Conservation (phyloP, 2,329 filamentous ascomycete genomes). For the Claviceps sp. region DNA sequence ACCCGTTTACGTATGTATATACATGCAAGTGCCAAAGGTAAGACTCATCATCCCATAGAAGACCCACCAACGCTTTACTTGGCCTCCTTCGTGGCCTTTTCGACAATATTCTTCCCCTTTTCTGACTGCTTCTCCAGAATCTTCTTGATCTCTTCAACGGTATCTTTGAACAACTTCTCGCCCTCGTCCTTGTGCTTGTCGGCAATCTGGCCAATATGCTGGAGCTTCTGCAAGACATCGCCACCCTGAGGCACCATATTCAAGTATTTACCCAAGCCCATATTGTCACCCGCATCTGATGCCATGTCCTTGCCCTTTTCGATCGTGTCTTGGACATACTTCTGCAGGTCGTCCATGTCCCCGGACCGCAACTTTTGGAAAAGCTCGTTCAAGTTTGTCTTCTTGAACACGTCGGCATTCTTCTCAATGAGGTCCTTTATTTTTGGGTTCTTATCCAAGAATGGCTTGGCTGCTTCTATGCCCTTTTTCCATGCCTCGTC, state of each 20-base stretch:
- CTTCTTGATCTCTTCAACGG: slow-evolving; percentile 51
- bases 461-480: slow-evolving; percentile 55
- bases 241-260: slow-evolving; percentile 50
- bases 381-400: slow-evolving; percentile 50
- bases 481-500: slow-evolving; percentile 62
- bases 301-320: slow-evolving; percentile 33
- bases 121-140: slow-evolving; percentile 47
- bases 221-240: slow-evolving; percentile 51
- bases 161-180: slow-evolving; percentile 55
- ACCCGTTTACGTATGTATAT: neutral
- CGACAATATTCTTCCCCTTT: slow-evolving; percentile 43
- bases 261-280: slow-evolving; percentile 48
- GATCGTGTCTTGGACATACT: slow-evolving; percentile 19
- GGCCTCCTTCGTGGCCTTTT: slow-evolving; percentile 37
- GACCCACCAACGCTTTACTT: slow-evolving; percentile 16
- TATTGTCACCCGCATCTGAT: slow-evolving; percentile 12
- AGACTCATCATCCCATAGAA: too few relatives aligned
- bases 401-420: slow-evolving; percentile 54
- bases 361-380: slow-evolving; percentile 50
- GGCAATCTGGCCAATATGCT: slow-evolving; percentile 49
- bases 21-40: neutral
- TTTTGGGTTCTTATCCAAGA: slow-evolving; percentile 64
- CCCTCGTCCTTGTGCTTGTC: slow-evolving; percentile 57
- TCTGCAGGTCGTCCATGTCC: slow-evolving; percentile 32
- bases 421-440: slow-evolving; percentile 59